A percentile compares a stretch with the other conserved stretches of the same genome.
Evolutionary conservation across 2,329 filamentous ascomycete genomes (phyloP).

Genomic region (Phyllosticta paracitricarpa): DNA sequence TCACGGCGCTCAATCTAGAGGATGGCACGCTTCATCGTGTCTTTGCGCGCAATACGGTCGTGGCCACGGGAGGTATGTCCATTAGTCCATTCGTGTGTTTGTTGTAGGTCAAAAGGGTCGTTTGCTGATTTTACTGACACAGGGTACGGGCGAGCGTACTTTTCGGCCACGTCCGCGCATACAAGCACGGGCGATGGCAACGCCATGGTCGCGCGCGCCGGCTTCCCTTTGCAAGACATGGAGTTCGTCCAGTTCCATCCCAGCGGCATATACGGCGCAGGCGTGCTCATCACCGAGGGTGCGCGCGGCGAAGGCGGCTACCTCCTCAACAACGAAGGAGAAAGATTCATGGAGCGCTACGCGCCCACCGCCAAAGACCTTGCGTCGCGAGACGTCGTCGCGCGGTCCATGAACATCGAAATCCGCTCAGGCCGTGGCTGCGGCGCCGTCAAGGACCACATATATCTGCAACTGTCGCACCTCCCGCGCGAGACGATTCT

Average conservation of each 20-base stretch:
- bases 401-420: slow-evolving; percentile 40
- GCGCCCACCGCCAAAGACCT: slow-evolving; percentile 42
- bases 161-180: slow-evolving; percentile 40
- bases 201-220: slow-evolving; percentile 40
- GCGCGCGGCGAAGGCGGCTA: slow-evolving; percentile 42
- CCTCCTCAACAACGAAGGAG: slow-evolving; percentile 38
- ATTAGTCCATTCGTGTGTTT: not conserved
- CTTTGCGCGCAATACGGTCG: slow-evolving; percentile 39
- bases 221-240: slow-evolving; percentile 40
- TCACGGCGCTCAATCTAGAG: slow-evolving; percentile 39
- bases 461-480: slow-evolving; percentile 39
- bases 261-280: slow-evolving; percentile 41
- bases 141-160: slow-evolving; percentile 42
- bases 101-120: not conserved
- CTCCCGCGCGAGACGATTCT: slow-evolving; percentile 37
- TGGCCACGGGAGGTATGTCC: slow-evolving; percentile 35
- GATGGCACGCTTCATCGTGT: slow-evolving; percentile 40
- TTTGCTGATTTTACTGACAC: not conserved
- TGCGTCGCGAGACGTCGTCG: slow-evolving; percentile 39
- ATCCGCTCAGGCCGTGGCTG: slow-evolving; percentile 38
- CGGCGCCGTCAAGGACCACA: slow-evolving; percentile 38
- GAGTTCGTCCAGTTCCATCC: slow-evolving; percentile 45
- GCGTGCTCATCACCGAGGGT: slow-evolving; percentile 41
- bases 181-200: slow-evolving; percentile 42
- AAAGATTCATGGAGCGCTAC: slow-evolving; percentile 44